Conservation (phyloP, 2,329 filamentous ascomycete genomes). For the Esteya vermicola region DNA sequence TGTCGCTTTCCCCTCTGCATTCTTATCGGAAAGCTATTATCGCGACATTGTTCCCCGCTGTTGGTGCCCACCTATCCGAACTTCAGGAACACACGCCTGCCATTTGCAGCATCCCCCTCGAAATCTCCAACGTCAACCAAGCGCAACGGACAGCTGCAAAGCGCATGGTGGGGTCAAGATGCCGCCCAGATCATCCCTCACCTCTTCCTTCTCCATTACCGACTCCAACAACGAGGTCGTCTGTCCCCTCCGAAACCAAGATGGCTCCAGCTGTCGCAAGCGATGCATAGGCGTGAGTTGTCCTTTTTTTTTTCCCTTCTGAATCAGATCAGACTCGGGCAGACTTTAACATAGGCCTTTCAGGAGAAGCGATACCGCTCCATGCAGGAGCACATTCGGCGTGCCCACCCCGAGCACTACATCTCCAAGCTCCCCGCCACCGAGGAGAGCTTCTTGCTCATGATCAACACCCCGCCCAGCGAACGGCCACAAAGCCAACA, state of each 20-base stretch:
- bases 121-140: too few relatives aligned
- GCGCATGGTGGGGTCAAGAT: slow-evolving; percentile 55
- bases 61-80: slow-evolving; percentile 5
- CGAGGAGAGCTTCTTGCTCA: slow-evolving; percentile 91
- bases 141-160: slow-evolving; percentile 5
- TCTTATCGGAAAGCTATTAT: slow-evolving; percentile 10
- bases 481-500: slow-evolving; percentile 20
- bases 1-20: slow-evolving; percentile 10
- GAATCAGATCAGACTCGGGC: too few relatives aligned
- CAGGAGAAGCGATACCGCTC: slow-evolving; percentile 57
- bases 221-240: slow-evolving; percentile 93
- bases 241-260: slow-evolving; percentile 88
- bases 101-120: too few relatives aligned
- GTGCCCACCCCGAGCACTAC: slow-evolving; percentile 93
- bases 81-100: too few relatives aligned
- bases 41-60: slow-evolving; percentile 5
- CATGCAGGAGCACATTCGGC: slow-evolving; percentile 98
- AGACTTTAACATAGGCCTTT: neutral
- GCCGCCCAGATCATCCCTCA: slow-evolving; percentile 78
- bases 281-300: slow-evolving; percentile 90
- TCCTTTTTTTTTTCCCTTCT: slow-evolving; percentile 18
- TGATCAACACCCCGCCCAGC: slow-evolving; percentile 80
- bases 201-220: slow-evolving; percentile 81
- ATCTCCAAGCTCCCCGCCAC: slow-evolving; percentile 96
- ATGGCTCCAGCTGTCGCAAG: slow-evolving; percentile 94